Evolutionary conservation across 345 rosid species (phyloP).

Genomic region (Aquilaria yunnanensis): DNA sequence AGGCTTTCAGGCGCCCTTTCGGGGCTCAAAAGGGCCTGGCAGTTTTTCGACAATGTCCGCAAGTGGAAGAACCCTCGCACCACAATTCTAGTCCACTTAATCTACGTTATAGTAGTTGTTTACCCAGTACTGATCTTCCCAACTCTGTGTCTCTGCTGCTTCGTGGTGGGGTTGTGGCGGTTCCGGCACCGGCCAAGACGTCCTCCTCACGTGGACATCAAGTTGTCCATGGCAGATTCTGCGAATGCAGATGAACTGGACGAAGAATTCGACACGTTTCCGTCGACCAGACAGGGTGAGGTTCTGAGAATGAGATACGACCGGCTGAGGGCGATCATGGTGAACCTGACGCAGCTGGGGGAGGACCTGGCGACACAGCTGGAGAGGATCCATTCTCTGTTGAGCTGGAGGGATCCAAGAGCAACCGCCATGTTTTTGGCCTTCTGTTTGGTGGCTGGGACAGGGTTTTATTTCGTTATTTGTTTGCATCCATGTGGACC

Average conservation of each 20-base stretch:
- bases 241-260: conserved; percentile 31
- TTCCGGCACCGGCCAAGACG: conserved; percentile 32
- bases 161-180: conserved; percentile 13
- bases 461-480: not conserved
- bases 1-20: conserved; percentile 22
- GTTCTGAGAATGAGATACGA: conserved; percentile 36
- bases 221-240: conserved; percentile 27
- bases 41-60: conserved; percentile 28
- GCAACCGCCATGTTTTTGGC: conserved; percentile 24
- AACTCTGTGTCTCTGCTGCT: conserved; percentile 14
- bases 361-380: conserved; percentile 32
- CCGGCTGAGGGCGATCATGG: conserved; percentile 36
- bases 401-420: conserved; percentile 39
- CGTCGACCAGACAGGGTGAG: conserved; percentile 23
- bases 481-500: not conserved
- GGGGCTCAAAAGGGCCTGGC: conserved; percentile 21
- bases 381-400: conserved; percentile 25
- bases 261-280: conserved; percentile 50
- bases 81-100: conserved; percentile 14
- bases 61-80: conserved; percentile 30
- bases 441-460: conserved; percentile 16
- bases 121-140: conserved; percentile 24
- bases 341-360: conserved; percentile 24
- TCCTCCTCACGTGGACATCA: conserved; percentile 39
- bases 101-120: conserved; percentile 12